Evolutionary conservation across 1,284 basidiomycete genomes (phyloP).

Genomic region (Ceratobasidium sp.): DNA sequence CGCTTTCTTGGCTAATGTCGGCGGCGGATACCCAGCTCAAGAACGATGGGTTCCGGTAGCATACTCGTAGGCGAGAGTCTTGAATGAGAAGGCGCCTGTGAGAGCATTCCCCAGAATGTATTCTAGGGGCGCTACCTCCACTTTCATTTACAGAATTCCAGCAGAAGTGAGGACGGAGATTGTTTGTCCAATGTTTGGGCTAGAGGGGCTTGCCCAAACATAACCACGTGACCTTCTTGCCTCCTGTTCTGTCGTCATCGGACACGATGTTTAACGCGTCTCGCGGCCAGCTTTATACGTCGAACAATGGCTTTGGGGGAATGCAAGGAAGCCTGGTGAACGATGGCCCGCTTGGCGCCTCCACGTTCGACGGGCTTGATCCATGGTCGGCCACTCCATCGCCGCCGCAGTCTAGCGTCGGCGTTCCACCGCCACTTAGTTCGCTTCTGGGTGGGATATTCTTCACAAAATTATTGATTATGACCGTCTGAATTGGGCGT

Average conservation of each 20-base stretch:
- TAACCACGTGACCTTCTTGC: not conserved
- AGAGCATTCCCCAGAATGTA: too few relatives aligned
- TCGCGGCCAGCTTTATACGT: conserved; percentile 28
- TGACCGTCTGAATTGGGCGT: conserved; percentile 50
- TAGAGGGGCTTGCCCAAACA: not conserved
- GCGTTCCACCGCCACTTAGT: conserved; percentile 52
- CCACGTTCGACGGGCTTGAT: conserved; percentile 75
- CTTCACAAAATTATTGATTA: conserved; percentile 44
- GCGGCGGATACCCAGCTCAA: too few relatives aligned
- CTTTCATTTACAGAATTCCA: too few relatives aligned
- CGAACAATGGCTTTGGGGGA: conserved; percentile 36
- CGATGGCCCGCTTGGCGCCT: conserved; percentile 69
- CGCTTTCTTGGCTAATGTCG: too few relatives aligned
- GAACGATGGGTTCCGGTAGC: too few relatives aligned
- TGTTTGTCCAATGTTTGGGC: not conserved
- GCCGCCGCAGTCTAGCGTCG: conserved; percentile 65
- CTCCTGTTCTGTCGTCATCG: conserved; percentile 19
- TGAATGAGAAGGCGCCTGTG: too few relatives aligned
- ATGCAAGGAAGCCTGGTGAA: conserved; percentile 41
- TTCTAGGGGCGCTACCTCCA: too few relatives aligned
- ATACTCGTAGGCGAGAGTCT: too few relatives aligned
- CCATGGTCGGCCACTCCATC: conserved; percentile 86
- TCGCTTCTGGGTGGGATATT: conserved; percentile 67
- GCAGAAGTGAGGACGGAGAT: too few relatives aligned
- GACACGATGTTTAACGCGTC: conserved; percentile 37